Percentiles rank a stretch among this genome's conserved stretches.
phyloP scores from a whole-genome alignment of 371 early-diverging fungal species.

The Apophysomyces trapeziformis region DNA sequence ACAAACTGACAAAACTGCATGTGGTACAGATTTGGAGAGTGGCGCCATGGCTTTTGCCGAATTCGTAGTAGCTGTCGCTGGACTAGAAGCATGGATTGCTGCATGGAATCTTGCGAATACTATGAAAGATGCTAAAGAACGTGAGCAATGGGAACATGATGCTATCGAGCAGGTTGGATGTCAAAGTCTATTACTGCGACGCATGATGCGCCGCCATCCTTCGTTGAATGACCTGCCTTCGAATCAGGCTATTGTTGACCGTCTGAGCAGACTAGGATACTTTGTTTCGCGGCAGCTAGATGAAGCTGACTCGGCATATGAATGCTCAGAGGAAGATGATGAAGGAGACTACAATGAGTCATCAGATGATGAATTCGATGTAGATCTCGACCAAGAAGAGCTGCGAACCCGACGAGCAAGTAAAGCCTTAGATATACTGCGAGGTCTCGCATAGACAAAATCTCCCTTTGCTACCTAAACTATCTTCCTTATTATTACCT shows the following conservation, averaged over 20 bases:
- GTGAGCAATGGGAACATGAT: conserved; percentile 2
- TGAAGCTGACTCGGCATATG: conserved; percentile 39
- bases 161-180: conserved; percentile 20
- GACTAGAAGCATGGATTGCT: conserved; percentile 46
- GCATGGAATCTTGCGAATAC: conserved; percentile 27
- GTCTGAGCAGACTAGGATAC: conserved; percentile 31
- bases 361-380: conserved; percentile 10
- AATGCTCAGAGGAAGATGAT: conserved; percentile 27
- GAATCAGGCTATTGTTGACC: conserved; percentile 31
- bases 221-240: conserved; percentile 18
- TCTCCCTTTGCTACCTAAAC: background rate
- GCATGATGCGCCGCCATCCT: conserved; percentile 34
- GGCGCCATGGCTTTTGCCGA: conserved; percentile 39
- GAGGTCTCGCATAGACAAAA: conserved; percentile 29
- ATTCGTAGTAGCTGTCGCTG: conserved; percentile 38
- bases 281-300: conserved; percentile 32
- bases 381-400: conserved; percentile 15
- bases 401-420: conserved; percentile 28
- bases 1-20: conserved; percentile 2
- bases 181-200: conserved; percentile 28
- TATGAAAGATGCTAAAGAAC: background rate
- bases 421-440: conserved; percentile 42
- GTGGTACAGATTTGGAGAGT: conserved; percentile 25
- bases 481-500: background rate
- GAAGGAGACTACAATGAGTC: conserved; percentile 11